These are phyloP conservation scores for Amorphotheca resinae DNA, from an alignment of 495 filamentous ascomycete species.

Conservation along the genomic window DNA sequence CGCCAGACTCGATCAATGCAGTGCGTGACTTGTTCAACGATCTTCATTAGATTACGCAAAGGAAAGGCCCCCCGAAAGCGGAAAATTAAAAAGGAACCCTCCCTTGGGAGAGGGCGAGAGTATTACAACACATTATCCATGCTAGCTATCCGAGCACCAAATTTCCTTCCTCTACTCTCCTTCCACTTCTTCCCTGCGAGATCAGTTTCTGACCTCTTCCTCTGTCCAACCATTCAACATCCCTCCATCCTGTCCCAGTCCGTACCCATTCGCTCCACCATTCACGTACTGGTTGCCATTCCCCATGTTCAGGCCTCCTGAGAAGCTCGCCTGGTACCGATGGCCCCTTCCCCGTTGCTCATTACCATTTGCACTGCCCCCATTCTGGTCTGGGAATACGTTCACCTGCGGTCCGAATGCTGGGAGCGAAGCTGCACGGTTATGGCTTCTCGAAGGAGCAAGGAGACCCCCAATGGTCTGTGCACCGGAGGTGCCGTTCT, in stretches of 20 bases:
- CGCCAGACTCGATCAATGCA: too few relatives aligned
- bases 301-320: slow-evolving; percentile 40
- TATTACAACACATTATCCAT: too few relatives aligned
- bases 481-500: slow-evolving; percentile 40
- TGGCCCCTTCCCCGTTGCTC: slow-evolving; percentile 30
- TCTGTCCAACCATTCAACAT: slow-evolving; percentile 41
- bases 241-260: slow-evolving; percentile 32
- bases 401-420: slow-evolving; percentile 36
- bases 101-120: too few relatives aligned
- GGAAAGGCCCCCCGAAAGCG: too few relatives aligned
- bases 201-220: slow-evolving; percentile 40
- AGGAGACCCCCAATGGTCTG: slow-evolving; percentile 63
- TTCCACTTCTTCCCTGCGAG: too few relatives aligned
- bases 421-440: slow-evolving; percentile 73
- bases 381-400: slow-evolving; percentile 11
- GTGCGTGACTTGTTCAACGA: too few relatives aligned
- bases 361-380: slow-evolving; percentile 23
- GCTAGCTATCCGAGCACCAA: too few relatives aligned
- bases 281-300: slow-evolving; percentile 39
- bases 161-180: too few relatives aligned
- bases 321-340: slow-evolving; percentile 42
- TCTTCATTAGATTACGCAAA: too few relatives aligned
- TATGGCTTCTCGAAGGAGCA: slow-evolving; percentile 61
- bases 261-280: slow-evolving; percentile 22
- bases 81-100: too few relatives aligned